Evolutionary conservation across 2,329 filamentous ascomycete species (phyloP).

Genomic region (Diaporthe nobilis): DNA sequence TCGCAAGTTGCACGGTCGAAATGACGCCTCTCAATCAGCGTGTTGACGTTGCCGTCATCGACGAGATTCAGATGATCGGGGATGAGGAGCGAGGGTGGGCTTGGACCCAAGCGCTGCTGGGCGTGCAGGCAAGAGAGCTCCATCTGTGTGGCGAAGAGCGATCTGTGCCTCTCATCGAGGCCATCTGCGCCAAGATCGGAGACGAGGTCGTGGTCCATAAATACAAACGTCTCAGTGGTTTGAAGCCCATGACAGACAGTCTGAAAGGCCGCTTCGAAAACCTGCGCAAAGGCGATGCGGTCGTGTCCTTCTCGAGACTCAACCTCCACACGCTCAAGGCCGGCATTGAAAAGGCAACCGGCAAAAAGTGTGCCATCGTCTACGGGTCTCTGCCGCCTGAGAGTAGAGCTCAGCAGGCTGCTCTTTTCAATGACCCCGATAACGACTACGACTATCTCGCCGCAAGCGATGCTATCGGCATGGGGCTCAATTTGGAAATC

Average conservation of each 20-base stretch:
- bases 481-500: slow-evolving; percentile 95
- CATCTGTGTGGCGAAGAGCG: slow-evolving; percentile 95
- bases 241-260: slow-evolving; percentile 76
- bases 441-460: slow-evolving; percentile 97
- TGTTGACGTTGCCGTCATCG: slow-evolving; percentile 93
- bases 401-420: slow-evolving; percentile 90
- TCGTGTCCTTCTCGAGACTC: slow-evolving; percentile 89
- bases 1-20: slow-evolving; percentile 93
- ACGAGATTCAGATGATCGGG: slow-evolving; percentile 98
- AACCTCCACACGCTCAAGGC: slow-evolving; percentile 85
- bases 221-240: slow-evolving; percentile 86
- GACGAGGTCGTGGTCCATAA: slow-evolving; percentile 86
- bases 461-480: slow-evolving; percentile 95
- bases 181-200: slow-evolving; percentile 83
- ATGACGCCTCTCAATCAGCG: slow-evolving; percentile 74
- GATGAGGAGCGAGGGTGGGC: slow-evolving; percentile 87
- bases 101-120: slow-evolving; percentile 93
- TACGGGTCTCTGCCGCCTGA: slow-evolving; percentile 95
- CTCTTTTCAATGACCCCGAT: slow-evolving; percentile 92
- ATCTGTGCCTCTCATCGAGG: slow-evolving; percentile 82
- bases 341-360: slow-evolving; percentile 82
- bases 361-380: slow-evolving; percentile 88
- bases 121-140: slow-evolving; percentile 87
- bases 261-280: slow-evolving; percentile 74
- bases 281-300: slow-evolving; percentile 89